Conservation (phyloP, 768 basidiomycete genomes). For the Phanerodontia chrysosporium region DNA sequence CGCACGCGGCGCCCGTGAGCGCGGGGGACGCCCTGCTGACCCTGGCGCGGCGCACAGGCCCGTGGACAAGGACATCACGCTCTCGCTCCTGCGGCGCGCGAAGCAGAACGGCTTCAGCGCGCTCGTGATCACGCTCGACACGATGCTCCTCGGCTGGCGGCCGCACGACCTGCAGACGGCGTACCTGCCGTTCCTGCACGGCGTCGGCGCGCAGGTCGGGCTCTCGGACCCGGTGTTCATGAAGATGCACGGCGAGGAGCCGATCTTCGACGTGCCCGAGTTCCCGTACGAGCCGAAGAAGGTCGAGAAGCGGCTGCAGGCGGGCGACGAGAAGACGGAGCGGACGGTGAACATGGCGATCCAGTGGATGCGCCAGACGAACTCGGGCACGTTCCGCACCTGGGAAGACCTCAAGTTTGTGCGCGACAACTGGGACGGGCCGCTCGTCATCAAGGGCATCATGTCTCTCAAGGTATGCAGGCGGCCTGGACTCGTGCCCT, state of each 20-base stretch:
- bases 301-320: slow-evolving; percentile 35
- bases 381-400: slow-evolving; percentile 55
- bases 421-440: slow-evolving; percentile 72
- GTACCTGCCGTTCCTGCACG: slow-evolving; percentile 65
- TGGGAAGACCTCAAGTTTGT: slow-evolving; percentile 74
- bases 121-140: slow-evolving; percentile 79
- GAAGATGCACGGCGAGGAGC: slow-evolving; percentile 45
- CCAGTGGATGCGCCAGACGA: slow-evolving; percentile 61
- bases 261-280: slow-evolving; percentile 34
- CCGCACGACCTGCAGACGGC: slow-evolving; percentile 66
- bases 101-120: slow-evolving; percentile 63
- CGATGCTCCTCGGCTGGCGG: slow-evolving; percentile 71
- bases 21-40: too few relatives aligned
- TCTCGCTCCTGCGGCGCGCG: slow-evolving; percentile 63
- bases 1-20: background rate
- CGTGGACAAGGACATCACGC: slow-evolving; percentile 48
- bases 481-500: background rate
- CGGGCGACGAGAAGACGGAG: slow-evolving; percentile 45
- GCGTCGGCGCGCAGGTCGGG: slow-evolving; percentile 63
- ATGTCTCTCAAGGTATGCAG: slow-evolving; percentile 48
- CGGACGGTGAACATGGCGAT: slow-evolving; percentile 44
- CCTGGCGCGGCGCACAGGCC: slow-evolving; percentile 46
- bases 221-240: slow-evolving; percentile 78
- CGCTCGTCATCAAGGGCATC: slow-evolving; percentile 75
- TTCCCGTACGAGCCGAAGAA: slow-evolving; percentile 60